Evolutionary conservation across 1,139 yeast species (phyloP).

Genomic region (Pichia sp.): DNA sequence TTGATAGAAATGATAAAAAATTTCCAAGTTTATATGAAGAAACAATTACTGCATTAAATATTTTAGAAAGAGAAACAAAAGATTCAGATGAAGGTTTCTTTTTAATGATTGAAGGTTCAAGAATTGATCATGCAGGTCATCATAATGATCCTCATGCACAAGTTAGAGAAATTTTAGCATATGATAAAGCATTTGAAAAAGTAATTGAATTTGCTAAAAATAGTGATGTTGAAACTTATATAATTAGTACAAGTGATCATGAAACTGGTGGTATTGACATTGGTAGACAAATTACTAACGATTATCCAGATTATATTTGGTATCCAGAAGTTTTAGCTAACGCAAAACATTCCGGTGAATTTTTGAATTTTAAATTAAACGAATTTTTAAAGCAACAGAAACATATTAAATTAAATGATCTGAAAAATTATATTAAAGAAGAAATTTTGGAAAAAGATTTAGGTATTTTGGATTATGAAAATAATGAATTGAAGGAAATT

Average conservation of each 20-base stretch:
- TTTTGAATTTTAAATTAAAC: constrained; percentile 38
- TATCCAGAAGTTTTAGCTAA: constrained; percentile 62
- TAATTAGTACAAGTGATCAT: constrained; percentile 79
- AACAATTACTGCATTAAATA: constrained; percentile 60
- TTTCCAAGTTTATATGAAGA: constrained; percentile 75
- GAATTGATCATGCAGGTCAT: constrained; percentile 92
- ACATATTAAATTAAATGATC: constrained; percentile 21
- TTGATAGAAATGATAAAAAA: constrained; percentile 54
- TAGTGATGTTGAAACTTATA: constrained; percentile 63
- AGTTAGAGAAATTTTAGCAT: constrained; percentile 70
- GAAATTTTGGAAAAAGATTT: constrained; percentile 44
- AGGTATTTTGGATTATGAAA: constrained; percentile 51
- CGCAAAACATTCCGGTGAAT: constrained; percentile 72
- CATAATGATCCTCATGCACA: constrained; percentile 86
- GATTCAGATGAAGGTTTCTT: constrained; percentile 76
- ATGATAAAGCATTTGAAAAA: constrained; percentile 66
- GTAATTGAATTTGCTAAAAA: constrained; percentile 60
- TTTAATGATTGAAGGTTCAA: constrained; percentile 74
- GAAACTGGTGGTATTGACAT: constrained; percentile 85
- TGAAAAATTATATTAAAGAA: constrained; percentile 39
- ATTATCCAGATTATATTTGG: constrained; percentile 70
- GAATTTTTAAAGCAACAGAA: constrained; percentile 9
- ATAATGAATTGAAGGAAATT: constrained; percentile 5
- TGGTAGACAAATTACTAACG: constrained; percentile 60
- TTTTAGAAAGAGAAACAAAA: constrained; percentile 57